A percentile compares a stretch with the other conserved stretches of the same genome.
Conservation (phyloP, 2,329 filamentous ascomycete species). For the Colletotrichum sp. region DNA sequence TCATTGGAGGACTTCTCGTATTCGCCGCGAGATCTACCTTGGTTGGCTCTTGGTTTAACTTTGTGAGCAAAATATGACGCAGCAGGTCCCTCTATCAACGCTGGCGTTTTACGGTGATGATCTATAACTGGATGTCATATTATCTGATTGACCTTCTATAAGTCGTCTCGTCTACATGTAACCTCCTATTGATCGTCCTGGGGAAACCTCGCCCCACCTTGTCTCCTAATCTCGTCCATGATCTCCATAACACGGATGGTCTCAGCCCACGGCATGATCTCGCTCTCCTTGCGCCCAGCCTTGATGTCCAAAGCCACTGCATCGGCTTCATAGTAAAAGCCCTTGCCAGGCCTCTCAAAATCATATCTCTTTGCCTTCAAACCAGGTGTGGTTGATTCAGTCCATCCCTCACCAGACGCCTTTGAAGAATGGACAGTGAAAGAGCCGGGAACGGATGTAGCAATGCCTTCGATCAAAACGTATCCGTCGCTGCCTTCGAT, state of each 20-base stretch:
- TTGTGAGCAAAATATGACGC: neutral
- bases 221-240: conserved; percentile 48
- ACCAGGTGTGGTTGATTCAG: neutral
- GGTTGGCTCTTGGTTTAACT: neutral
- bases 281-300: conserved; percentile 39
- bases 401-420: conserved; percentile 24
- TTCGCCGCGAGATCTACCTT: conserved; percentile 25
- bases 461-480: conserved; percentile 39
- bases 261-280: conserved; percentile 49
- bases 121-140: neutral
- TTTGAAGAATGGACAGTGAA: conserved; percentile 37
- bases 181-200: conserved; percentile 20
- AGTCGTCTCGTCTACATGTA: neutral
- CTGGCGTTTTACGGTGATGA: neutral
- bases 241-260: conserved; percentile 50
- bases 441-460: conserved; percentile 33
- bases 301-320: conserved; percentile 43
- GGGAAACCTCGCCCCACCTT: conserved; percentile 33
- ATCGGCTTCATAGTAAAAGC: conserved; percentile 51
- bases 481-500: conserved; percentile 43
- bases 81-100: neutral
- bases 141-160: neutral
- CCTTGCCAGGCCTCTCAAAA: conserved; percentile 38
- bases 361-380: conserved; percentile 33
- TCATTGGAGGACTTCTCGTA: conserved; percentile 34